Evolutionary conservation across 257 asterid genomes (phyloP).

Genomic region (Parsonsia alboflavescens): DNA sequence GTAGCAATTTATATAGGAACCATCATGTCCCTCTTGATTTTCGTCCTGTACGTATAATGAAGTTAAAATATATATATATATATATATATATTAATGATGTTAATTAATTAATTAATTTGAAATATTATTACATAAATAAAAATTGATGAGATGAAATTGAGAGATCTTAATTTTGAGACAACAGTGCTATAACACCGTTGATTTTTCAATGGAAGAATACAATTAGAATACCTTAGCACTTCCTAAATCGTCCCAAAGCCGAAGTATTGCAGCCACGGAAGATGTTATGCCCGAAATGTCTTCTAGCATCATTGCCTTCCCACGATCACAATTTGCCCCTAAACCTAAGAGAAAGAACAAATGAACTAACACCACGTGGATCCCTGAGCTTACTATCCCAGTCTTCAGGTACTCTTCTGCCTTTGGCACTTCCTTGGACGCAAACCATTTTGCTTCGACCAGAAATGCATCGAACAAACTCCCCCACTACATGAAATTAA

Average conservation of each 20-base stretch:
- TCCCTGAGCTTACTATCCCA: slow-evolving; percentile 45
- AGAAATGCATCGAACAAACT: slow-evolving; percentile 44
- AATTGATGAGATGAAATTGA: no score
- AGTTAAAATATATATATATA: no score
- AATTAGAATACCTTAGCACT: slow-evolving; percentile 28
- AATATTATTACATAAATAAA: no score
- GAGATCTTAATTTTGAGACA: no score
- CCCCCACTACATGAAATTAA: slow-evolving; percentile 38
- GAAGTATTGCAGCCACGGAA: slow-evolving; percentile 39
- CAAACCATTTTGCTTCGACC: slow-evolving; percentile 46
- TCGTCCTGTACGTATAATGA: slow-evolving; percentile 39
- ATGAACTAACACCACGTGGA: slow-evolving; percentile 24
- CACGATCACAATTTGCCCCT: slow-evolving; percentile 7
- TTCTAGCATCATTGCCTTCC: not conserved
- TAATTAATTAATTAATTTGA: no score
- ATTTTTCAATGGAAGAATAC: no score
- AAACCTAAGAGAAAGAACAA: slow-evolving; percentile 32
- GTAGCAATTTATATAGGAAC: slow-evolving; percentile 38
- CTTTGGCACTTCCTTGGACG: slow-evolving; percentile 16
- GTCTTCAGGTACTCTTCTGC: slow-evolving; percentile 38
- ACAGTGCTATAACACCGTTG: no score
- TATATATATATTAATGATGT: no score
- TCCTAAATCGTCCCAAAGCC: slow-evolving; percentile 39
- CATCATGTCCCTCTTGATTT: slow-evolving; percentile 38
- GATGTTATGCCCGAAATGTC: slow-evolving; percentile 18